Conservation (phyloP, 305 asterid genomes). For the Ajuga reptans region DNA sequence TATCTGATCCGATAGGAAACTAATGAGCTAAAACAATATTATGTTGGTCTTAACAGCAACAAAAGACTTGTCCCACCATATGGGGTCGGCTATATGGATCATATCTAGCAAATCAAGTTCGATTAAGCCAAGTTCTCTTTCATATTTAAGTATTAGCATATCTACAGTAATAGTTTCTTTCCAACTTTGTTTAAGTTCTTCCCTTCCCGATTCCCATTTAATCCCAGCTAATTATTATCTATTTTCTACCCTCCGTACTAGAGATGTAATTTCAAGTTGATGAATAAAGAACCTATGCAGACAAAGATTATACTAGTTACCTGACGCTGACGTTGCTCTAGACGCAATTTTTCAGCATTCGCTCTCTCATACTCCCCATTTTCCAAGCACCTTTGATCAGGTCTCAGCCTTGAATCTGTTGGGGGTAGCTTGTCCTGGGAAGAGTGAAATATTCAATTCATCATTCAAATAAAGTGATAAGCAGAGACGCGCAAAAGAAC, state of each 20-base stretch:
- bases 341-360: constrained; percentile 68
- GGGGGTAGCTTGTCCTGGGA: constrained; percentile 88
- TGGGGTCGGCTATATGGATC: background rate
- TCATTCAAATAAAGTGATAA: background rate
- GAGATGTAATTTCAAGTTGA: background rate
- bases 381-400: constrained; percentile 93
- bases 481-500: background rate
- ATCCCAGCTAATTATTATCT: background rate
- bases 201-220: background rate
- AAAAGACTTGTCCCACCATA: background rate
- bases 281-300: background rate
- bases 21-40: background rate
- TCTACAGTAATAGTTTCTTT: no score
- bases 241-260: background rate
- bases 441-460: background rate
- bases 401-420: constrained; percentile 92
- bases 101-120: background rate
- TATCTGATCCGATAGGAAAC: no score
- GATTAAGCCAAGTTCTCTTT: background rate
- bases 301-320: constrained; percentile 30
- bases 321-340: constrained; percentile 94
- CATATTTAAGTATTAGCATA: background rate
- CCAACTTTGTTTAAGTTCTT: no score
- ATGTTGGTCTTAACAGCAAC: background rate
- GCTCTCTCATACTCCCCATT: constrained; percentile 87